These are phyloP conservation scores for Panellus pusillus DNA, from an alignment of 768 basidiomycete genomes.

Conservation along the genomic window DNA sequence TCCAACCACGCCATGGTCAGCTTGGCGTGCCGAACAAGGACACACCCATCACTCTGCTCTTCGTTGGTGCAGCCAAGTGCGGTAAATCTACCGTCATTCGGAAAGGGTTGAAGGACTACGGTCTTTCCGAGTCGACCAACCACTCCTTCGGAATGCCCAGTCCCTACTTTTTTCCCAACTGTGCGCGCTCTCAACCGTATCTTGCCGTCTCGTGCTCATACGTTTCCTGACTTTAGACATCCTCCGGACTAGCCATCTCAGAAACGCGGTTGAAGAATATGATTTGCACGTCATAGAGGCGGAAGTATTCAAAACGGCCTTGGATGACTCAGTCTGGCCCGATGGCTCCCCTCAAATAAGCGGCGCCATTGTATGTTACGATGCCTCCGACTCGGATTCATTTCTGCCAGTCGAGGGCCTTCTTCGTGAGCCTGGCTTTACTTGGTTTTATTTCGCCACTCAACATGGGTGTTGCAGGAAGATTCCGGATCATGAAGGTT, in stretches of 20 bases:
- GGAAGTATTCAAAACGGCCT: constrained; percentile 38
- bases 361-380: constrained; percentile 86
- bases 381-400: constrained; percentile 62
- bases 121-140: constrained; percentile 45
- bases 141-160: constrained; percentile 32
- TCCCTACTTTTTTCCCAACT: constrained; percentile 37
- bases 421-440: constrained; percentile 56
- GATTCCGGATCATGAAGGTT: constrained; percentile 56
- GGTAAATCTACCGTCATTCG: constrained; percentile 85
- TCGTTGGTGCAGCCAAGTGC: constrained; percentile 76
- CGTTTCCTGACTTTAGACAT: constrained; percentile 35
- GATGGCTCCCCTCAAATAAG: constrained; percentile 60
- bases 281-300: constrained; percentile 57
- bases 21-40: constrained; percentile 20
- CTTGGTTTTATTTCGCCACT: constrained; percentile 4
- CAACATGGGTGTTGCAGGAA: constrained; percentile 39
- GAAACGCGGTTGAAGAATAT: constrained; percentile 35
- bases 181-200: constrained; percentile 28
- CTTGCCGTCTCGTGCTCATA: constrained; percentile 27
- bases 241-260: constrained; percentile 35
- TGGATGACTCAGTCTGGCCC: constrained; percentile 44
- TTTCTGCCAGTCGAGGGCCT: constrained; percentile 66
- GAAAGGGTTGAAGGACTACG: constrained; percentile 69
- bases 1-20: constrained; percentile 10
- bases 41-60: constrained; percentile 60